Conservation (phyloP, 2,329 filamentous ascomycete species). For the Fonsecaea multimorphosa region DNA sequence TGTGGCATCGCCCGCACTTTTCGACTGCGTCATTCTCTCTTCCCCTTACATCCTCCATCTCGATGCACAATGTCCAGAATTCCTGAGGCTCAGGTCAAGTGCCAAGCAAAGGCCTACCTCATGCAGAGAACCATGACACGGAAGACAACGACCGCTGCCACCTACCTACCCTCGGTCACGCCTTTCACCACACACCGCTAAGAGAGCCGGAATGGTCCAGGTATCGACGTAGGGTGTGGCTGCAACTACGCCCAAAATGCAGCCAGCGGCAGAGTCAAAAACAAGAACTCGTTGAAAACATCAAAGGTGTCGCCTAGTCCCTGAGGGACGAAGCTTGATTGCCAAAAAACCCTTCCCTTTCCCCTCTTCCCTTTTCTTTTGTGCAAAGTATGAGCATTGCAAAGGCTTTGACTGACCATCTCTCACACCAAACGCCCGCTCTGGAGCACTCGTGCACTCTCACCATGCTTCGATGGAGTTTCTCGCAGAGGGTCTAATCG, state of each 20-base stretch:
- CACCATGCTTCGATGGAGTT: background rate
- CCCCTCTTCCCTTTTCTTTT: background rate
- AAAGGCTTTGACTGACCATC: background rate
- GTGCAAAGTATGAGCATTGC: background rate
- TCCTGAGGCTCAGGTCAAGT: background rate
- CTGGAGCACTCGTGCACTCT: background rate
- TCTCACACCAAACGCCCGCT: background rate
- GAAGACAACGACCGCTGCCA: background rate
- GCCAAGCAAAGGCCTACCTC: background rate
- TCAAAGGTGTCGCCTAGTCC: constrained; percentile 42
- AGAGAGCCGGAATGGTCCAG: background rate
- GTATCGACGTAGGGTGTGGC: background rate
- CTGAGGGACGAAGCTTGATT: constrained; percentile 42
- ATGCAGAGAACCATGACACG: background rate
- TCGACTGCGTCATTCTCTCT: too few species aligned
- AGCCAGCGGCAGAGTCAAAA: constrained; percentile 5
- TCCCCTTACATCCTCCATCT: background rate
- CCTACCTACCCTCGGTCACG: background rate
- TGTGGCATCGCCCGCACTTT: too few species aligned
- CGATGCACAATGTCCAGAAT: background rate
- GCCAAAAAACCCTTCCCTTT: constrained; percentile 31
- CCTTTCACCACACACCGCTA: background rate
- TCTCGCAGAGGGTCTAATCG: background rate
- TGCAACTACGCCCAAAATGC: background rate
- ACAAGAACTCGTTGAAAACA: constrained; percentile 33